These are phyloP conservation scores for Chlorella sorokiniana DNA, from an alignment of 139 green algal genomes.

Conservation along the genomic window DNA sequence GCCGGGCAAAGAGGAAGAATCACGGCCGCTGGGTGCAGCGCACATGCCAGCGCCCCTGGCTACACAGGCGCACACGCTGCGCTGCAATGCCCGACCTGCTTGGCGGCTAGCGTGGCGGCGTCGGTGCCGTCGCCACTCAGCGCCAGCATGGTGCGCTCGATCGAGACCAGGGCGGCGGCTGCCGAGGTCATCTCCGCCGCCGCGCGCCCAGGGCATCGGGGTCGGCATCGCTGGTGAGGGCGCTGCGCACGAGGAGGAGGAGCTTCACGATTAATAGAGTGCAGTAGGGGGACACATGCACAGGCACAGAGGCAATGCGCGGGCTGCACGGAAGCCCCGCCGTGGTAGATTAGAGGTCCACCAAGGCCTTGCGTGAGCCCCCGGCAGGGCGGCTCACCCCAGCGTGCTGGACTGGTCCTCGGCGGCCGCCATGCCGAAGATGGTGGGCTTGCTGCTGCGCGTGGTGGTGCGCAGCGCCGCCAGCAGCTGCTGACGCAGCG, in stretches of 20 bases:
- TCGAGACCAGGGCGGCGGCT: conserved; percentile 73
- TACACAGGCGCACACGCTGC: background rate
- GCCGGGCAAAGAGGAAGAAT: background rate
- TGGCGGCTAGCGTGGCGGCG: conserved; percentile 23
- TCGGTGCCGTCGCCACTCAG: conserved; percentile 36
- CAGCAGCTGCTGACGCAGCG: conserved; percentile 57
- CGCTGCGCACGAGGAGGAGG: no score
- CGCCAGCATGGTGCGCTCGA: conserved; percentile 79
- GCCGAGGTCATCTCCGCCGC: conserved; percentile 86
- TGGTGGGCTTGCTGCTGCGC: conserved; percentile 74
- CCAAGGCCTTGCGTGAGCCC: no score
- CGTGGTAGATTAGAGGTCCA: no score
- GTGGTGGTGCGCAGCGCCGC: conserved; percentile 52
- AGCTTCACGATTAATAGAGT: no score
- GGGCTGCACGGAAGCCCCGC: no score
- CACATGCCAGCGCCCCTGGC: background rate
- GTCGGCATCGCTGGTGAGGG: conserved; percentile 45
- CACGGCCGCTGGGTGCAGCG: background rate
- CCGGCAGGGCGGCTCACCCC: background rate
- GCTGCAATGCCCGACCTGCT: conserved; percentile 43
- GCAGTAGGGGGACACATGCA: no score
- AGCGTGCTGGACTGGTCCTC: conserved; percentile 55
- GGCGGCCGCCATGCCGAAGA: conserved; percentile 78
- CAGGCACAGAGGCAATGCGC: background rate
- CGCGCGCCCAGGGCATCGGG: conserved; percentile 74